Base-by-base conservation (phyloP, 2,329 filamentous ascomycete species). In the Epichloe gansuensis region DNA sequence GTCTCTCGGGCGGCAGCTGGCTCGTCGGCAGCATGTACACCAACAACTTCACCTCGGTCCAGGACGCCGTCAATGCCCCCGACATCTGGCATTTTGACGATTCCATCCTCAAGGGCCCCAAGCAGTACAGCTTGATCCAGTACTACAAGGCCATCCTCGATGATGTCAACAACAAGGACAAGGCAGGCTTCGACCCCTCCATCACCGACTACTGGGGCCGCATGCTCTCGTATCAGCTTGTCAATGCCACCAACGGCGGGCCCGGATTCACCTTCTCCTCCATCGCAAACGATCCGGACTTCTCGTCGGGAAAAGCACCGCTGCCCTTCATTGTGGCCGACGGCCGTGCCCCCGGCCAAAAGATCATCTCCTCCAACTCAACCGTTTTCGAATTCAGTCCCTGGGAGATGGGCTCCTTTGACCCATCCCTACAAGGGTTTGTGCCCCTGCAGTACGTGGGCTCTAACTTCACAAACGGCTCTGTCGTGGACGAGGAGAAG, bases 121-220 rank as follows among this genome's bases (percentile, higher is more conserved):
- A 66, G 47, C 60, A 64, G 49, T 66, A 67, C 53, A 64, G 66
- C 42, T 56, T 71, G 39, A 56, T 68, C 2, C 62, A 68, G 53
- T 73, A 73, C 58, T 72, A 71, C 58, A 58, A 56, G 23, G 56
- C 61, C 42, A 61, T 73, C 42, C 60, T 69, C 47, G 60, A 61
- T 35, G 60, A 66, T 27, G 66, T 72, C 9, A 54, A 57, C 1
- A 58, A 56, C 53, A 73, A 73, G 63, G 60, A 63, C n/a, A 61
- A 67, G 25, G 68, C 68, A 8, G 71, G 70, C 21, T 74, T 66
- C 56, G 63, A 73, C 38, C 79, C 78, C 3, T 85, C 87, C 8
- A 75, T 95, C 53, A 95, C 90, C 0, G 90, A 96, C 70, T 89
- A 89, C 66, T 95, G 89, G 85, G 87, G 87, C 31, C 84, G 89